These are phyloP conservation scores for Gymnopilus junonius DNA, from an alignment of 768 basidiomycete species.

Conservation along the genomic window DNA sequence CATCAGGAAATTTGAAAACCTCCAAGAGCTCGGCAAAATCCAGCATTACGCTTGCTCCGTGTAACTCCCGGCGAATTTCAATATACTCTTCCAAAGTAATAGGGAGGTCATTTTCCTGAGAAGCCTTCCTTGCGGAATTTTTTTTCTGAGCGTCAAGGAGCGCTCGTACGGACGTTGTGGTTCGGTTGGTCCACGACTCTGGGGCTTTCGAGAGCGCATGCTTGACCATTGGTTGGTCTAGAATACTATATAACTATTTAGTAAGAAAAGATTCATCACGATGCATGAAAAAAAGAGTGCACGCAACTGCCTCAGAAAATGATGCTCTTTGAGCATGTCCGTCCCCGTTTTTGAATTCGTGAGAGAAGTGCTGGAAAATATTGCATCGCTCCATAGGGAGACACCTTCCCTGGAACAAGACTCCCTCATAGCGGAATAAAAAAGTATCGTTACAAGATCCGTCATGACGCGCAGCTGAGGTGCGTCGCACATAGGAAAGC, in stretches of 20 bases:
- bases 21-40: slow-evolving; percentile 57
- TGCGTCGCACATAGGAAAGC: slow-evolving; percentile 60
- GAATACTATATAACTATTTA: not conserved
- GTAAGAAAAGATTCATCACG: not conserved
- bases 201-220: slow-evolving; percentile 34
- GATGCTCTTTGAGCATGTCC: slow-evolving; percentile 28
- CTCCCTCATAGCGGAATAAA: slow-evolving; percentile 39
- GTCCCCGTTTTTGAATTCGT: slow-evolving; percentile 9
- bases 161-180: slow-evolving; percentile 37
- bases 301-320: slow-evolving; percentile 42
- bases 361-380: not conserved
- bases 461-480: slow-evolving; percentile 57
- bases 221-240: slow-evolving; percentile 33
- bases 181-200: slow-evolving; percentile 44
- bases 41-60: slow-evolving; percentile 53
- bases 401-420: not conserved
- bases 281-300: slow-evolving; percentile 1
- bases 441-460: slow-evolving; percentile 51
- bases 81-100: slow-evolving; percentile 50
- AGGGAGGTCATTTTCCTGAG: too few relatives aligned
- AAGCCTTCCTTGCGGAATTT: slow-evolving; percentile 27
- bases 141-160: slow-evolving; percentile 40
- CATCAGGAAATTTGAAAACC: slow-evolving; percentile 43
- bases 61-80: slow-evolving; percentile 48
- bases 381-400: not conserved